These are phyloP conservation scores for Uronychia binucleata DNA, from an alignment of 73 alveolate genomes.

Conservation along the genomic window DNA sequence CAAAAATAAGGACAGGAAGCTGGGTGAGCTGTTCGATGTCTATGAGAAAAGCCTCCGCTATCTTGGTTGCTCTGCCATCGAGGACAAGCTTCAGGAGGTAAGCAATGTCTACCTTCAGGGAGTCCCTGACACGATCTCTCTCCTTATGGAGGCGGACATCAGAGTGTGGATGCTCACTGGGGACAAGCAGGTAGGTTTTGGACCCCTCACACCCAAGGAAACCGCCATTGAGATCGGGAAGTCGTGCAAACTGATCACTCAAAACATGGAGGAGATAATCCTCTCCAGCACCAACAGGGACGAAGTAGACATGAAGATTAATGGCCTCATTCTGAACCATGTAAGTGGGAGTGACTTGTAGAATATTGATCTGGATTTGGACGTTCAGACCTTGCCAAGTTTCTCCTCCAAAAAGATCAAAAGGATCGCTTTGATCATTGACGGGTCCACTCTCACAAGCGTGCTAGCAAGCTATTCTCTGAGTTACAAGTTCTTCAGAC, in stretches of 20 bases:
- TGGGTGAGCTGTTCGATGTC: constrained; percentile 2
- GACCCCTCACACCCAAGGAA: too few relatives aligned
- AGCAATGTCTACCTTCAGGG: constrained; percentile 89
- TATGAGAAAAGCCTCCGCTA: background rate
- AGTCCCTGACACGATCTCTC: constrained; percentile 95
- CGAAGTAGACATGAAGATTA: constrained; percentile 56
- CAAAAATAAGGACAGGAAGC: constrained; percentile 22
- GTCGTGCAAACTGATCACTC: constrained; percentile 76
- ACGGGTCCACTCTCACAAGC: constrained; percentile 69
- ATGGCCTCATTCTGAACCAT: background rate
- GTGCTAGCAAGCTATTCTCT: constrained; percentile 41
- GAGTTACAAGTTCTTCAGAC: constrained; percentile 25
- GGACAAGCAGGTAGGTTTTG: constrained; percentile 91
- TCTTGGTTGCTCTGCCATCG: constrained; percentile 77
- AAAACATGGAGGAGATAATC: constrained; percentile 63
- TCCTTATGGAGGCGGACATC: constrained; percentile 89
- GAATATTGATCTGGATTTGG: background rate
- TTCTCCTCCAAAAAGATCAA: constrained; percentile 6
- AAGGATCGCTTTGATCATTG: constrained; percentile 78
- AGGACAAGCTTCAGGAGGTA: constrained; percentile 88
- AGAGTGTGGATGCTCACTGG: constrained; percentile 97
- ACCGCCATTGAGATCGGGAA: constrained; percentile 92
- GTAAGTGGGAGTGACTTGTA: constrained; percentile 37
- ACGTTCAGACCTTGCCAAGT: background rate
- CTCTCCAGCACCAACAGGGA: constrained; percentile 40